Base-by-base conservation (phyloP, 2,329 filamentous ascomycete species). In the Mollisia scopiformis region DNA sequence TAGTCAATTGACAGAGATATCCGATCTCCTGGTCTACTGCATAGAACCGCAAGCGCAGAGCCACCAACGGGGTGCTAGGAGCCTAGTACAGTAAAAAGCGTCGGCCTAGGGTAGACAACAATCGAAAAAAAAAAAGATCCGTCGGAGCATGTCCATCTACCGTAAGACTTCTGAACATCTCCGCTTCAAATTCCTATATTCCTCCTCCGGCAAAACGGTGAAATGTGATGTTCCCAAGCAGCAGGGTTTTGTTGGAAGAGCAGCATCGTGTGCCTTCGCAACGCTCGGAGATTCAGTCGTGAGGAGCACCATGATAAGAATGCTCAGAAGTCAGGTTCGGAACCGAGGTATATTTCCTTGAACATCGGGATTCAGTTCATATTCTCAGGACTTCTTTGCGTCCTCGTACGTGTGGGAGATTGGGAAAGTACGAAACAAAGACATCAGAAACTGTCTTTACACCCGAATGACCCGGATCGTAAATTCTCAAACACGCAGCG, bases 191-290 rank as follows among this genome's bases (percentile, higher is more conserved):
- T 6, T 27, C 21, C 4, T 28, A 30, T 57, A 47, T n/a, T 56
- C 51, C 51, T 58, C 59, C 46, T 51, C 59, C 55, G 51, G 59
- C 59, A 62, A 62, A 31, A 47, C 51, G 59, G 23, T 30, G 58
- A 58, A 58, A 62, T 58, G 51, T 58, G 55, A 56, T 62, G 55
- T 62, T 57, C 55, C 55, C 59, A 62, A 58, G 59, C 59, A 62
- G 59, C 55, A 31, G 59, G 59, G 7, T 33, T 28, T 23, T 49
- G 59, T 51, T 51, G 37, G 51, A 35, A 27, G 14, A 21, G 27
- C 59, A 53, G 49, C 54, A 28, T 51, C 55, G 21, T 54, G 27
- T 57, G 50, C 43, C 54, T 47, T 57, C 43, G 11, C 55, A 57
- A 61, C 50, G 25, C 31, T 50, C 50, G 2, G 37, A 39, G 21